phyloP scores from a whole-genome alignment of 2,329 filamentous ascomycete genomes.

The Blumeria graminis region DNA sequence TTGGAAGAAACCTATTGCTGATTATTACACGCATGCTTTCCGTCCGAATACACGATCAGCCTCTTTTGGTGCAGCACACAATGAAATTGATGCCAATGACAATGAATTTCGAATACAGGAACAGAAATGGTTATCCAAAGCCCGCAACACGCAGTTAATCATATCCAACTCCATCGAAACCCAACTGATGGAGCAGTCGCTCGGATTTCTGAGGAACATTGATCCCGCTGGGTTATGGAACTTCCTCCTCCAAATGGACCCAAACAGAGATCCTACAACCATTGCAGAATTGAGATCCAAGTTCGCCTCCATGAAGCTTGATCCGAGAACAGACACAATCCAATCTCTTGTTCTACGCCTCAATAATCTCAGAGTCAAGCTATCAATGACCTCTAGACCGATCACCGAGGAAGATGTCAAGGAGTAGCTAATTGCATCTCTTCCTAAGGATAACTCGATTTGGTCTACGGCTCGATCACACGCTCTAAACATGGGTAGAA shows the following conservation, averaged over 20 bases:
- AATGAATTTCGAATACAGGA: not conserved
- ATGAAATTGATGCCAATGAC: not conserved
- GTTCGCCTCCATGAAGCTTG: not conserved
- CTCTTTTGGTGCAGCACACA: not conserved
- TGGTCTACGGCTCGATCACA: not conserved
- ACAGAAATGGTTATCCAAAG: not conserved
- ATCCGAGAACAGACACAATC: not conserved
- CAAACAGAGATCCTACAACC: not conserved
- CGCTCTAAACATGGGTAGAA: not conserved
- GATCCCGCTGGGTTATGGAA: not conserved
- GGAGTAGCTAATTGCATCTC: not conserved
- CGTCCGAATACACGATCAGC: not conserved
- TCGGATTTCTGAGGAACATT: not conserved
- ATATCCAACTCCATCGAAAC: not conserved
- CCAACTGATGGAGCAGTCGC: not conserved
- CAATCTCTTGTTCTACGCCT: not conserved
- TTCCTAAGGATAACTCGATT: not conserved
- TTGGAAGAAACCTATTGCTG: not conserved
- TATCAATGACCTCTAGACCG: not conserved
- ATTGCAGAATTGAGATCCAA: not conserved
- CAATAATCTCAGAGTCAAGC: not conserved
- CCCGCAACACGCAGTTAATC: not conserved
- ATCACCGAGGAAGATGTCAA: not conserved
- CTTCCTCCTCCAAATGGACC: not conserved
- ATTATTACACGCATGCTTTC: not conserved